Evolutionary conservation across 495 filamentous ascomycete species (phyloP), one percentile per base, ranked within the genome.

Genomic region (Cryomyces minteri): DNA sequence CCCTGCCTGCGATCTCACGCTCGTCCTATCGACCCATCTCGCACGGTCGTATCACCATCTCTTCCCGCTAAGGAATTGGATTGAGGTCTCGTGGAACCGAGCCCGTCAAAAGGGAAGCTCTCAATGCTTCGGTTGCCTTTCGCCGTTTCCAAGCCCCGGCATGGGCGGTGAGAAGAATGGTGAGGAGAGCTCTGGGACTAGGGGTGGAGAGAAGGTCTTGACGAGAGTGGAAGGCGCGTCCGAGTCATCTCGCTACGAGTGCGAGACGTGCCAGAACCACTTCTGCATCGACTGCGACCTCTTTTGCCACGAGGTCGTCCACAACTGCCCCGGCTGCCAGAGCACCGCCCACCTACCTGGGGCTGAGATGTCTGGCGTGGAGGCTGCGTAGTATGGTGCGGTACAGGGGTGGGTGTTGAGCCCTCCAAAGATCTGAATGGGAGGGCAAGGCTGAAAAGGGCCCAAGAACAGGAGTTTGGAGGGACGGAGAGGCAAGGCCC

Each of bases 241-340:
- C 54, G 78, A 88, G 62, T 92, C 82, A 57, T 78, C 79, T 43
- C 69, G 90, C 46, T 98, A 98, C 58, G 79, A 80, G 48, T 98
- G 90, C 60, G 74, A 77, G 48, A 78, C 73, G 32, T 98, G 90
- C 59, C 59, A 69, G 5, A 80, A 83, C 42, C 85, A 93, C 59
- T 98, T 96, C 55, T 98, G 90, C 69, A 88, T 96, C 52, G 92
- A 96, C 58, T 98, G 92, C 57, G 92, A 96, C 62, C 72, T 95
- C 5, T 96, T 84, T 63, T 80, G 81, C 25, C 90, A 98, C 62
- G 84, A 94, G 62, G 75, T 85, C 4, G 70, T 94, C 38, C 88
- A 98, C 59, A 95, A 95, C 58, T 98, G 90, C 54, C 88, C 90
- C 10, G 87, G 87, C 0, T 98, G 90, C 59, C 82, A 93, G 64